Conservation (phyloP, 768 basidiomycete species). For the Porpolomopsis calyptriformis region DNA sequence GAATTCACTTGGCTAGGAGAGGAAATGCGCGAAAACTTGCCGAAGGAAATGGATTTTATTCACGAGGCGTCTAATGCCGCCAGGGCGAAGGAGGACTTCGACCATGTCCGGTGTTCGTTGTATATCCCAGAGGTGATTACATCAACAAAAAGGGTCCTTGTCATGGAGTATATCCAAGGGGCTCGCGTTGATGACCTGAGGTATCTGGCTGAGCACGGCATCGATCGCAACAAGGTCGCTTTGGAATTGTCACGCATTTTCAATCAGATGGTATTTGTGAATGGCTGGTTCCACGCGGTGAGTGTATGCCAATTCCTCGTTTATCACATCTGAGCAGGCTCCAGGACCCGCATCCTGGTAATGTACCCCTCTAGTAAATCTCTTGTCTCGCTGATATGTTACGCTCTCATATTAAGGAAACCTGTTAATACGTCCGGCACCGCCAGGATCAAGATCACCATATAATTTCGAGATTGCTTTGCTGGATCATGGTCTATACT, state of each 20-base stretch:
- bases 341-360: conserved; percentile 84
- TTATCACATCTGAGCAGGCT: conserved; percentile 5
- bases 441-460: conserved; percentile 52
- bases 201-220: conserved; percentile 70
- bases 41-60: conserved; percentile 90
- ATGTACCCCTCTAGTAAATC: background rate
- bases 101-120: conserved; percentile 58
- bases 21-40: conserved; percentile 89
- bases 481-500: conserved; percentile 90
- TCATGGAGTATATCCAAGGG: conserved; percentile 93
- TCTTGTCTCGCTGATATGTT: background rate
- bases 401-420: conserved; percentile 46
- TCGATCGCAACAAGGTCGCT: conserved; percentile 90
- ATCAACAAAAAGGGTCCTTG: conserved; percentile 73
- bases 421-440: conserved; percentile 75
- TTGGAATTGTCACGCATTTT: conserved; percentile 87
- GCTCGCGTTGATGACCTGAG: conserved; percentile 79
- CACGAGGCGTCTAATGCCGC: conserved; percentile 83
- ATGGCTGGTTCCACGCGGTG: conserved; percentile 84
- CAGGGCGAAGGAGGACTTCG: conserved; percentile 62
- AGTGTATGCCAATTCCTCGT: conserved; percentile 17
- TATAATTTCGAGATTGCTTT: conserved; percentile 96
- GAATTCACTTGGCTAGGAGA: conserved; percentile 91
- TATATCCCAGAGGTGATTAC: conserved; percentile 80
- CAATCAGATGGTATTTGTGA: conserved; percentile 89